Evolutionary conservation across 2,329 filamentous ascomycete species (phyloP).

Genomic region (Exophiala phaeomuriformis): DNA sequence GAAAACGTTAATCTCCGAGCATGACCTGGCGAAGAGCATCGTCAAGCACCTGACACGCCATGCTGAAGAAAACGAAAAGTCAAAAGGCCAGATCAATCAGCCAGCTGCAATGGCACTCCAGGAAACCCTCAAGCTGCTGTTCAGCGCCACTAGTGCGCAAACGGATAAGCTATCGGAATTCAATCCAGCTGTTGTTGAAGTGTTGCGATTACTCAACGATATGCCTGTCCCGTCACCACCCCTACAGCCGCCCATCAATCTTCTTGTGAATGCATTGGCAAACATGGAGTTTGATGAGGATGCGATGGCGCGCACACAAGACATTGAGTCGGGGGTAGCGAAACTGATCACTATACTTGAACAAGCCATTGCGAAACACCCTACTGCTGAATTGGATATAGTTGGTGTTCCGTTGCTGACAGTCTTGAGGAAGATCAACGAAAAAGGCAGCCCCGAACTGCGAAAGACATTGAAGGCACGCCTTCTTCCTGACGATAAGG

Average conservation of each 20-base stretch:
- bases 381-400: conserved; percentile 63
- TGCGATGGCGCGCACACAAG: conserved; percentile 49
- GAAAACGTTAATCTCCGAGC: conserved; percentile 55
- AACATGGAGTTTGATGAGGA: conserved; percentile 59
- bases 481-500: conserved; percentile 68
- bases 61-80: conserved; percentile 44
- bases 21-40: conserved; percentile 62
- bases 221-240: conserved; percentile 57
- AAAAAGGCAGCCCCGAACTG: conserved; percentile 56
- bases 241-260: conserved; percentile 63
- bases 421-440: conserved; percentile 63
- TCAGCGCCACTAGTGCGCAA: conserved; percentile 75
- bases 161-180: conserved; percentile 57
- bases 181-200: conserved; percentile 57
- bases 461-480: conserved; percentile 56
- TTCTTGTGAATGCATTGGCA: conserved; percentile 71
- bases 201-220: conserved; percentile 61
- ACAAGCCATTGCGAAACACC: conserved; percentile 56
- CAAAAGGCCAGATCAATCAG: conserved; percentile 45
- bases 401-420: conserved; percentile 66
- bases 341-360: conserved; percentile 65
- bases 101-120: conserved; percentile 62
- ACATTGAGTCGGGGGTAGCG: conserved; percentile 54
- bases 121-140: conserved; percentile 80
- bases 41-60: conserved; percentile 65